phyloP scores from a whole-genome alignment of 1,284 basidiomycete genomes.

The Boletus mariae region DNA sequence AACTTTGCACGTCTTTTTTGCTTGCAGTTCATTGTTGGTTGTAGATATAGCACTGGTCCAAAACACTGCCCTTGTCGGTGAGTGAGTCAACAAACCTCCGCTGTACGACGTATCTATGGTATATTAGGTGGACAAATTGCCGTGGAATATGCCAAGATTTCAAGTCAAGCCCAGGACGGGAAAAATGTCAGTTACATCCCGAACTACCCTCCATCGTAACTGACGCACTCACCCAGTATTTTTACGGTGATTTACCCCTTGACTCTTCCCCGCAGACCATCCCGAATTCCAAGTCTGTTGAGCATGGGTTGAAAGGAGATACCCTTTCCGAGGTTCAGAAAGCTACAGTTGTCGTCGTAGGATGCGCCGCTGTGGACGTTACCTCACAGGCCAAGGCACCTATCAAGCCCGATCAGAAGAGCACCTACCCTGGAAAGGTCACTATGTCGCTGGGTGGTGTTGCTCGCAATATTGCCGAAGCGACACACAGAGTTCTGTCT shows the following conservation, averaged over 20 bases:
- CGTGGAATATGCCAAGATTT: conserved; percentile 66
- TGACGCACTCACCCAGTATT: conserved; percentile 9
- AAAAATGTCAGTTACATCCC: conserved; percentile 19
- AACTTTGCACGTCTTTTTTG: neutral
- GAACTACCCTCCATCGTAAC: neutral
- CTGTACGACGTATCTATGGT: neutral
- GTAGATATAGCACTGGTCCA: conserved; percentile 86
- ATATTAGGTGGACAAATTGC: conserved; percentile 75
- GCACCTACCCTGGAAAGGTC: conserved; percentile 82
- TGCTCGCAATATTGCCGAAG: conserved; percentile 90
- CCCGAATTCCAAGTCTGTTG: neutral
- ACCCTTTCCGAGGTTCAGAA: conserved; percentile 5
- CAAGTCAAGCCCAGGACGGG: conserved; percentile 13
- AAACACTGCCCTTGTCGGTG: conserved; percentile 88
- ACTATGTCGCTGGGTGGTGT: conserved; percentile 84
- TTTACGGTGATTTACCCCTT: neutral
- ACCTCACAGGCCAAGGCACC: conserved; percentile 50
- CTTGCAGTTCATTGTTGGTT: neutral
- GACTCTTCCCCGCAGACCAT: neutral
- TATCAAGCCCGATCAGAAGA: conserved; percentile 40
- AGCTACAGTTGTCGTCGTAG: conserved; percentile 63
- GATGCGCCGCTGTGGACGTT: conserved; percentile 85
- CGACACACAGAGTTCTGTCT: conserved; percentile 63
- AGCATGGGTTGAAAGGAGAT: neutral
- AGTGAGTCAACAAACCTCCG: conserved; percentile 22